phyloP scores from a whole-genome alignment of 2,329 filamentous ascomycete genomes.

The Xylogone sp. region DNA sequence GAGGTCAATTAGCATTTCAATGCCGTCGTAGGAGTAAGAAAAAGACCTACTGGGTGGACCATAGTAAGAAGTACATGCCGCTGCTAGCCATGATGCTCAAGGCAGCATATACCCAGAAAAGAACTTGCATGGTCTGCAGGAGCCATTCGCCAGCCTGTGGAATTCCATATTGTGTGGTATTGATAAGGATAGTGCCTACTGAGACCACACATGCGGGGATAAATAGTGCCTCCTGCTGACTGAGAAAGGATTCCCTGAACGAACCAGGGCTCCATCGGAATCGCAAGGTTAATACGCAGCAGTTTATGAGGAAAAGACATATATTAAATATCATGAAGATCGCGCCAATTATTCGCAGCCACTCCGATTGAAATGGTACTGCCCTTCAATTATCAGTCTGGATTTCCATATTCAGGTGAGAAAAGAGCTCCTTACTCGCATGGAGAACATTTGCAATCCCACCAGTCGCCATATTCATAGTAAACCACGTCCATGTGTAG shows the following conservation, averaged over 20 bases:
- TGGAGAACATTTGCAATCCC: constrained; percentile 52
- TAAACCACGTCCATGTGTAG: constrained; percentile 74
- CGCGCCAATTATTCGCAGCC: constrained; percentile 55
- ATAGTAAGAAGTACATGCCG: constrained; percentile 71
- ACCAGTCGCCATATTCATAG: constrained; percentile 49
- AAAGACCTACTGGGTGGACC: constrained; percentile 49
- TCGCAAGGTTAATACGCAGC: constrained; percentile 59
- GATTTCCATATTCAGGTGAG: constrained; percentile 8
- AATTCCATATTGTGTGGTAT: constrained; percentile 72
- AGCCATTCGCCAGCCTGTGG: constrained; percentile 60
- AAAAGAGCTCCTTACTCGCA: constrained; percentile 40
- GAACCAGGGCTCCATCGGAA: constrained; percentile 69
- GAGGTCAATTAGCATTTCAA: neutral
- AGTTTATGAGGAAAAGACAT: constrained; percentile 59
- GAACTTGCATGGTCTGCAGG: constrained; percentile 51
- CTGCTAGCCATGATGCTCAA: constrained; percentile 65
- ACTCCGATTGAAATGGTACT: constrained; percentile 51
- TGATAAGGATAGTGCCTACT: constrained; percentile 74
- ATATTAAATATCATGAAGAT: constrained; percentile 63
- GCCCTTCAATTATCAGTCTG: constrained; percentile 14
- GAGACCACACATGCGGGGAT: constrained; percentile 60
- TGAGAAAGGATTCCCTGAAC: constrained; percentile 67
- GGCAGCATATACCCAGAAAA: constrained; percentile 73
- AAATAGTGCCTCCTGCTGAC: constrained; percentile 76
- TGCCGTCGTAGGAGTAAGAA: constrained; percentile 14